Evolutionary conservation across 2,329 filamentous ascomycete genomes (phyloP), one percentile per base, ranked within the genome.

Genomic region (Westerdykella ornata): DNA sequence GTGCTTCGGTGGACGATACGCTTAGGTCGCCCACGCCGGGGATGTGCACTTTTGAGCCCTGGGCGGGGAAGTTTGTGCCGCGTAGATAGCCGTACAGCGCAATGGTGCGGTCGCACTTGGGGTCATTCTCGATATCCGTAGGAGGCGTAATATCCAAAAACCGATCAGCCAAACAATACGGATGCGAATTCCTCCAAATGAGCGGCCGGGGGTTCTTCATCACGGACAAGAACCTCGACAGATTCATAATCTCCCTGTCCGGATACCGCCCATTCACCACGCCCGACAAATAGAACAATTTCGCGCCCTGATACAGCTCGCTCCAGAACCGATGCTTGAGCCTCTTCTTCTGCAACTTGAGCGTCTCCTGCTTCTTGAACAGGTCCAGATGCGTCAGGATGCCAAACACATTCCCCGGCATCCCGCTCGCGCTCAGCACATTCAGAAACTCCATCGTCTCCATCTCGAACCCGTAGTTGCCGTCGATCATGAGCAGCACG

Each of bases 371-470:
- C 60, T 96, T 97, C 60, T 83, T 80, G 73, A 98, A 98, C 12
- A 98, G 73, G 63, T 98, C 92, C 46, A 98, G 74, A 72, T 98
- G 94, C 13, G 92, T 97, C 34, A 98, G 76, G 43, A 98, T 89
- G 39, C 92, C 92, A 62, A 98, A 97, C 29, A 98, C 89, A 57
- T 98, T 98, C 51, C 92, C 90, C 0, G 94, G 92, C 90, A 98
- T 97, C 66, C 92, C 92, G 20, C 86, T 94, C 2, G 88, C 81
- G n/a, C 86, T 84, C 38, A 98, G 73, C 14, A 96, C 82, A 56
- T 96, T 97, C 60, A 98, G 72, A 47, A 98, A 98, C 68, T 98
- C 92, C 92, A 98, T 98, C 0, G 92, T 98, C 75, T 98, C 92
- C 92, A 98, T 98, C 70, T 98, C 92, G 62, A 98, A 98, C 12